Evolutionary conservation across 23 red algal genomes (phyloP).

Genomic region (Gracilaria gracilis): DNA sequence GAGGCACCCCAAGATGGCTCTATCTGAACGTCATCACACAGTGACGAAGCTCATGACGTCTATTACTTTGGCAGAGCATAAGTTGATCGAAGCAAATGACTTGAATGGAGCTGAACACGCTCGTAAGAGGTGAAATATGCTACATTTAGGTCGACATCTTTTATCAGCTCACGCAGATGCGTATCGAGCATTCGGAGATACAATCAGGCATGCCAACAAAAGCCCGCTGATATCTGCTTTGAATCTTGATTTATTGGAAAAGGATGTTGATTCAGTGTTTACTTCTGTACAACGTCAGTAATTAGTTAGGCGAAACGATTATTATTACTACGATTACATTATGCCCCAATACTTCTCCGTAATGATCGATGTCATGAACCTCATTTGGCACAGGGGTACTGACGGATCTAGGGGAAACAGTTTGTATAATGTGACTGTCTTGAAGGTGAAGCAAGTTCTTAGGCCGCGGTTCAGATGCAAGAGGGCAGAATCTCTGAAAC

Average conservation of each 20-base stretch:
- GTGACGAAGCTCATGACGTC: constrained; percentile 21
- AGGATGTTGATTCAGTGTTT: neutral
- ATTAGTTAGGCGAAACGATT: neutral
- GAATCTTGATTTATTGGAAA: neutral
- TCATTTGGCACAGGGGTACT: neutral
- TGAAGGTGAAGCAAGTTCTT: constrained; percentile 36
- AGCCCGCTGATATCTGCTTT: neutral
- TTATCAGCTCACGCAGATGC: constrained; percentile 4
- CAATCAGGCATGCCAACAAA: neutral
- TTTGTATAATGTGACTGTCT: neutral
- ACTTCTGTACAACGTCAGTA: neutral
- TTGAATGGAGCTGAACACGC: neutral
- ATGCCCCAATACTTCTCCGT: constrained; percentile 22
- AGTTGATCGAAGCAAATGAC: neutral
- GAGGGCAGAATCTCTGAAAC: neutral
- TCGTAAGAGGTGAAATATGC: neutral
- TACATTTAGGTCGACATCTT: constrained; percentile 7
- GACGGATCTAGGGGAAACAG: neutral
- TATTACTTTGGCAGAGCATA: neutral
- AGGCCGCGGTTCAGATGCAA: neutral
- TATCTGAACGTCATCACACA: neutral
- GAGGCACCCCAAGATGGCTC: neutral
- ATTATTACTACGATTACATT: constrained; percentile 13
- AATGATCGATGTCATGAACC: constrained; percentile 26
- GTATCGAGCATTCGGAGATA: neutral